Conservation (phyloP, 225 moss, liverwort and hornwort genomes). For the Pseudoscleropodium purum region DNA sequence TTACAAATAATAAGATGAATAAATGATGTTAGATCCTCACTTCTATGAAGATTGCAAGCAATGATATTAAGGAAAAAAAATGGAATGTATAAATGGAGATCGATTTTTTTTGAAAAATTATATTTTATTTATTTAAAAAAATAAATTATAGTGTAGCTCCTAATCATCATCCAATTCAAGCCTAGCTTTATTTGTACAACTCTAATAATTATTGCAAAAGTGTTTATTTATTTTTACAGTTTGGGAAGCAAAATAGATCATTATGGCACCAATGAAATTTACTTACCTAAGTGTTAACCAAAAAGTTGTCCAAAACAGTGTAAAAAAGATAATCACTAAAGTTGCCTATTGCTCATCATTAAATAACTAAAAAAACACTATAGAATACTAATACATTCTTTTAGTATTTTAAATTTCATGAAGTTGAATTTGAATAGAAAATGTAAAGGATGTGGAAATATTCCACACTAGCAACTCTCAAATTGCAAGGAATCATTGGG, state of each 20-base stretch:
- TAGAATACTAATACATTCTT: background rate
- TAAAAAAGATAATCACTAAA: too few relatives aligned
- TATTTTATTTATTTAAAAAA: too few relatives aligned
- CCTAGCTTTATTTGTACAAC: background rate
- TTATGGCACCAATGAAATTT: background rate
- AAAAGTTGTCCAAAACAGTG: background rate
- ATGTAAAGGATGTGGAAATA: background rate
- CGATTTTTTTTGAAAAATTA: rapidly evolving
- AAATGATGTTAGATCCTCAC: background rate
- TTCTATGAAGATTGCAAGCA: background rate
- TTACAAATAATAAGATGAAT: background rate
- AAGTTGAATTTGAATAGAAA: background rate
- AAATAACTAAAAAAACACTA: background rate
- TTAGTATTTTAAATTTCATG: background rate
- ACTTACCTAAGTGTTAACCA: background rate
- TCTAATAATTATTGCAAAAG: background rate
- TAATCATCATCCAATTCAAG: background rate
- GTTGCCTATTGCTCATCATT: background rate
- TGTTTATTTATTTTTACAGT: background rate
- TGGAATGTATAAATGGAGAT: background rate
- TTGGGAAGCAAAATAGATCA: background rate
- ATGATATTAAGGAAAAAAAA: background rate
- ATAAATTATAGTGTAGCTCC: background rate
- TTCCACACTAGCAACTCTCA: background rate
- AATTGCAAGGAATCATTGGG: background rate